Conservation (phyloP, 176 grass and related monocot species). For the Triticum monococcum region DNA sequence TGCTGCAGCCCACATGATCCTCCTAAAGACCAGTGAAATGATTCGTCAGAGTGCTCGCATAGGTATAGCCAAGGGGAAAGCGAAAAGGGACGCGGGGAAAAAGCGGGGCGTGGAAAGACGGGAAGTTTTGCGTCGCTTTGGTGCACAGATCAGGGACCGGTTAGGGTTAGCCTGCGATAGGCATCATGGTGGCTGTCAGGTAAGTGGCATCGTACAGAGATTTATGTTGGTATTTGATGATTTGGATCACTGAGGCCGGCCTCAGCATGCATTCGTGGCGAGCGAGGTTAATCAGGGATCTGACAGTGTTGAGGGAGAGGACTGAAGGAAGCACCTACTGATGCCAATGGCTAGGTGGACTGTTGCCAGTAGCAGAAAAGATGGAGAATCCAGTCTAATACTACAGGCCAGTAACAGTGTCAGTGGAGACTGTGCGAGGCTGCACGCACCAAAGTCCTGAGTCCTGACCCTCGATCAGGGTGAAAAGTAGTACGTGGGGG, state of each 20-base stretch:
- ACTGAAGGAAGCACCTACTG: too few relatives aligned
- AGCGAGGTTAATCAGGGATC: not conserved
- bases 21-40: conserved; percentile 41
- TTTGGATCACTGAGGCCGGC: not conserved
- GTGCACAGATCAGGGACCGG: conserved; percentile 34
- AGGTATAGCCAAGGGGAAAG: conserved; percentile 25
- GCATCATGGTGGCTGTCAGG: conserved; percentile 39
- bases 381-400: not conserved
- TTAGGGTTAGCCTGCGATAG: conserved; percentile 12
- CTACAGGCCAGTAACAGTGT: not conserved
- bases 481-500: too few relatives aligned
- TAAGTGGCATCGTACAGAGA: conserved; percentile 11
- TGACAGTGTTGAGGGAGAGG: not conserved
- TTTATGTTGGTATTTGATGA: conserved; percentile 23
- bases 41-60: conserved; percentile 13
- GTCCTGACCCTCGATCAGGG: not conserved
- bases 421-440: not conserved
- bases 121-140: conserved; percentile 36
- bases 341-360: not conserved
- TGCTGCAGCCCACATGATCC: conserved; percentile 37
- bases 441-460: not conserved
- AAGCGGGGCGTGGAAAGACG: conserved; percentile 48
- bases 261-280: not conserved
- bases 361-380: not conserved
- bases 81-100: conserved; percentile 3